Evolutionary conservation across 164 flowering plant species (phyloP).

Genomic region (Aristolochia contorta): DNA sequence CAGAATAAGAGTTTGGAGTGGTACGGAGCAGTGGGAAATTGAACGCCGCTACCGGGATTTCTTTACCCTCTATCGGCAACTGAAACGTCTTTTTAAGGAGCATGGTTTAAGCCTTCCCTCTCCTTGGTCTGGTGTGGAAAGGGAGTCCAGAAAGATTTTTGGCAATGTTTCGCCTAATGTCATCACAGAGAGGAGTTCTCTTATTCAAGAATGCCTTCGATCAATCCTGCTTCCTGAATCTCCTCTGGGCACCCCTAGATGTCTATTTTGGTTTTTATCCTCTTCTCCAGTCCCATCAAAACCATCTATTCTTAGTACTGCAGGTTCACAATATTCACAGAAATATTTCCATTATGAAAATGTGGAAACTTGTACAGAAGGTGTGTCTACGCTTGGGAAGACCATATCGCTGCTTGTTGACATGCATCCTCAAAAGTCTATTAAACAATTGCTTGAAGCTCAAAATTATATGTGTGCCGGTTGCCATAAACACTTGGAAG

Average conservation of each 20-base stretch:
- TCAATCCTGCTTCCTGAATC: constrained; percentile 47
- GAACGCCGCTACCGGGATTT: constrained; percentile 94
- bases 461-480: constrained; percentile 86
- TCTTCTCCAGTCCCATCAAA: constrained; percentile 35
- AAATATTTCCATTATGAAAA: neutral
- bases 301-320: constrained; percentile 26
- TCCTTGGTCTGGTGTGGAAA: constrained; percentile 74
- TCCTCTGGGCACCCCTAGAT: constrained; percentile 32
- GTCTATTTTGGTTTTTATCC: constrained; percentile 62
- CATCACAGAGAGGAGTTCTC: constrained; percentile 66
- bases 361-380: constrained; percentile 16
- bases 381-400: constrained; percentile 43
- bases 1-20: constrained; percentile 68
- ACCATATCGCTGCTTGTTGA: constrained; percentile 76
- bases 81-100: constrained; percentile 49
- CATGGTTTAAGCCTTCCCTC: constrained; percentile 67
- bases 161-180: constrained; percentile 85
- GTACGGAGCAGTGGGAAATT: constrained; percentile 73
- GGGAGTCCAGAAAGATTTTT: constrained; percentile 76
- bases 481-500: constrained; percentile 69
- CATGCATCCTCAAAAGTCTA: constrained; percentile 45
- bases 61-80: constrained; percentile 53
- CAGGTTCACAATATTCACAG: constrained; percentile 10
- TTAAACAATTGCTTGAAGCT: constrained; percentile 65
- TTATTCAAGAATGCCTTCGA: constrained; percentile 78